phyloP scores from a whole-genome alignment of 805 yeast genomes.

The Candida patagonica region DNA sequence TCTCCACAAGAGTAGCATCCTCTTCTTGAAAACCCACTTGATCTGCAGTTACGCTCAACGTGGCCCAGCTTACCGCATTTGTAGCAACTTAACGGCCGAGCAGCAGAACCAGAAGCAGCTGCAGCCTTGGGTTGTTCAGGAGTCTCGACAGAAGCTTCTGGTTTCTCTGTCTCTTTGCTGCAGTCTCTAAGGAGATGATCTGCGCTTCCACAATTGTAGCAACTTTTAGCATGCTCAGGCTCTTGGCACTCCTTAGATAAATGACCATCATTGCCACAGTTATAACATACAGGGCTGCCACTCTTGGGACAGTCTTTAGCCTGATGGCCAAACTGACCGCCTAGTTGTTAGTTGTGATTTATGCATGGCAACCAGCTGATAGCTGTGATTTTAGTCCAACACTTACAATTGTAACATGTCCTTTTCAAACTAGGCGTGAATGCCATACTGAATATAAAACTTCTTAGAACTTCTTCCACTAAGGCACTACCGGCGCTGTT shows the following conservation, averaged over 20 bases:
- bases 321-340: conserved; percentile 22
- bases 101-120: background rate
- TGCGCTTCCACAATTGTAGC: conserved; percentile 86
- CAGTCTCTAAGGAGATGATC: conserved; percentile 89
- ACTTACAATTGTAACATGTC: conserved; percentile 21
- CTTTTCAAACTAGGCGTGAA: conserved; percentile 16
- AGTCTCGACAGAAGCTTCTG: conserved; percentile 9
- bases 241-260: conserved; percentile 82
- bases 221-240: conserved; percentile 76
- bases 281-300: conserved; percentile 31
- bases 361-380: too few relatives aligned
- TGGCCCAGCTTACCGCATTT: conserved; percentile 90
- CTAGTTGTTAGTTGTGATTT: too few relatives aligned
- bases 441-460: conserved; percentile 1
- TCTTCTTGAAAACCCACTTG: conserved; percentile 28
- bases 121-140: background rate
- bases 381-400: background rate
- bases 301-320: conserved; percentile 30
- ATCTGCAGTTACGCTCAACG: conserved; percentile 68
- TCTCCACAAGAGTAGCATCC: conserved; percentile 92
- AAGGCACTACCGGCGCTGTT: too few relatives aligned
- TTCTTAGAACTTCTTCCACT: background rate
- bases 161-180: conserved; percentile 18
- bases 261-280: conserved; percentile 49
- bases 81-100: conserved; percentile 51